These are phyloP conservation scores for Ceratocystis smalleyi DNA, from an alignment of 2,329 filamentous ascomycete genomes.

Conservation along the genomic window DNA sequence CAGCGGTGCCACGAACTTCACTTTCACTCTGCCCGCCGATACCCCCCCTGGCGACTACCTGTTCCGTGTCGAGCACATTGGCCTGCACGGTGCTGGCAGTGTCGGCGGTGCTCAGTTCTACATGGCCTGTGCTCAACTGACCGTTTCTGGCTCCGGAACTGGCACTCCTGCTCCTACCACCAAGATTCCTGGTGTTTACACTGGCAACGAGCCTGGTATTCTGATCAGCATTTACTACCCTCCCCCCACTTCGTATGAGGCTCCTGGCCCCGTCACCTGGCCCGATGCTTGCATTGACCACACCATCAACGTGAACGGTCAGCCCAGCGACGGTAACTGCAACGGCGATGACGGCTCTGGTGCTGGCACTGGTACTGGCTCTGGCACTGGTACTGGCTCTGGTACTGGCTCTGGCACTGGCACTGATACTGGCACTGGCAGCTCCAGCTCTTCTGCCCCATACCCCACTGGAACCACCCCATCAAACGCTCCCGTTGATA, in stretches of 20 bases:
- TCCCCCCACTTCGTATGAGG: slow-evolving; percentile 25
- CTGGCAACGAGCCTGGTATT: slow-evolving; percentile 26
- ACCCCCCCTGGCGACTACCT: slow-evolving; percentile 36
- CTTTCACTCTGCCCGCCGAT: slow-evolving; percentile 29
- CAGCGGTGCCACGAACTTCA: slow-evolving; percentile 21
- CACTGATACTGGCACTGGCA: not conserved
- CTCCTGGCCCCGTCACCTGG: slow-evolving; percentile 21
- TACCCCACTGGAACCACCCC: slow-evolving; percentile 8
- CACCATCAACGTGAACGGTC: slow-evolving; percentile 25
- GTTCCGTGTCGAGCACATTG: slow-evolving; percentile 34
- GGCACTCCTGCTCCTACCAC: slow-evolving; percentile 25
- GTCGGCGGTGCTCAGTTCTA: slow-evolving; percentile 33
- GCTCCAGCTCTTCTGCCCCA: not conserved
- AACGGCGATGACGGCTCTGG: slow-evolving; percentile 18
- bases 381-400: not conserved
- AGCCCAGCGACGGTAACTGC: slow-evolving; percentile 26
- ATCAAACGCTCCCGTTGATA: slow-evolving; percentile 8
- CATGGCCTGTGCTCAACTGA: slow-evolving; percentile 27
- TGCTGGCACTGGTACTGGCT: slow-evolving; percentile 16
- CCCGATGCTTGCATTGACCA: slow-evolving; percentile 26
- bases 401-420: not conserved
- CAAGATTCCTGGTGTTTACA: slow-evolving; percentile 28
- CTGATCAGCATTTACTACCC: slow-evolving; percentile 30
- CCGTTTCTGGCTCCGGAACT: slow-evolving; percentile 27
- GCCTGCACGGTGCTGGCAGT: slow-evolving; percentile 29